These are phyloP conservation scores for Ceriops zippeliana DNA, from an alignment of 345 rosid species.

Conservation along the genomic window DNA sequence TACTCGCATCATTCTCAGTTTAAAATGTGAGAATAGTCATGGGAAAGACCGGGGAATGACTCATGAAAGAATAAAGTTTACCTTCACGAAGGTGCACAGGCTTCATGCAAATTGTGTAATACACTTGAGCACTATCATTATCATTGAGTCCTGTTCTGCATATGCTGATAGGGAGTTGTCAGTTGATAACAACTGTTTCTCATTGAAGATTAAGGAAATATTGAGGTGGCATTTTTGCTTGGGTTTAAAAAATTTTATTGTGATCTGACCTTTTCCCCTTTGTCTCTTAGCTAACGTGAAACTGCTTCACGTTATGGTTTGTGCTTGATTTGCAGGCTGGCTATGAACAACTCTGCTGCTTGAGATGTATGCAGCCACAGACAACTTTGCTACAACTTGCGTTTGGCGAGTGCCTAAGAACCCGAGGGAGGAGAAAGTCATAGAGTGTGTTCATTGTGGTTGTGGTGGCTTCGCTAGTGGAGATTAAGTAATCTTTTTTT, in stretches of 20 bases:
- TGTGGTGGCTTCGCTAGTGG: conserved; percentile 82
- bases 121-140: no score
- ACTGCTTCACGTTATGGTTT: neutral
- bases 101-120: neutral
- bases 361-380: conserved; percentile 81
- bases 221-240: neutral
- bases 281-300: neutral
- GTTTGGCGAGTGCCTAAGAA: conserved; percentile 76
- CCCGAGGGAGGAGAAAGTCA: conserved; percentile 77
- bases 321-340: conserved; percentile 52
- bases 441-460: conserved; percentile 84
- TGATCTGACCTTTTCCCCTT: neutral
- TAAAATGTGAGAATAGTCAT: no score
- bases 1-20: no score
- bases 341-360: conserved; percentile 79
- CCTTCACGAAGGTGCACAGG: neutral
- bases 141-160: neutral
- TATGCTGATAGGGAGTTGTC: neutral
- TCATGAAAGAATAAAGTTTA: neutral
- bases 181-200: neutral
- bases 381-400: conserved; percentile 80
- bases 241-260: neutral
- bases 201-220: neutral
- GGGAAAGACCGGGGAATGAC: no score
- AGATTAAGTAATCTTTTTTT: conserved; percentile 30